Evolutionary conservation across 2,329 filamentous ascomycete genomes (phyloP), one percentile per base, ranked within the genome.

Genomic region (Beauveria medogensis): DNA sequence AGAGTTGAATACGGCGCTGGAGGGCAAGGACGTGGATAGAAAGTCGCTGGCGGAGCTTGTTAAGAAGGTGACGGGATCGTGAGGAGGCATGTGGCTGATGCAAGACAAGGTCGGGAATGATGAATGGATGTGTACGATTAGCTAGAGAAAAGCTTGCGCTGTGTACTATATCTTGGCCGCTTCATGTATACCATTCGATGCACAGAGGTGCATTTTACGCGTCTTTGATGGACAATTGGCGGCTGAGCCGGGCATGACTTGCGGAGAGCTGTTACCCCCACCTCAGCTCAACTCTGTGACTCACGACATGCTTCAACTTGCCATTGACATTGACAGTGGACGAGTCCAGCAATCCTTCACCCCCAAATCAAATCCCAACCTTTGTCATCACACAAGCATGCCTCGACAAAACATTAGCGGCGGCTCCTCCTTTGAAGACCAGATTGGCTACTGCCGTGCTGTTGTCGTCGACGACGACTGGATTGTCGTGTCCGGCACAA

Each of bases 21-120:
- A 85, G 62, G 87, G 83, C 41, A 86, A 86, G 73, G 79, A 82
- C 44, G 80, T 89, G 41, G 83, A 91, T 69, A 84, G 80, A 73
- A 80, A 78, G 57, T 78, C 82, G 65, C 74, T 92, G 53, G 81
- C 80, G 4, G 82, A 76, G 67, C 73, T 87, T 66, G 83, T 90
- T 55, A 87, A 87, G 74, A 76, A 84, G 69, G 61, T 22, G 9
- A 18, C 34, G 9, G 37, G 48, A n/a, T 22, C 52, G 37, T 55
- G 48, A 55, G 20, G 16, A n/a, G 53, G 71, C 57, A 66, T 61
- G 26, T 53, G 8, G 5, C 10, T 1, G 5, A 28, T 37, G 9
- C 18, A 16, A 28, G 10, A n/a, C 8, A 16, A 26, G 12, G 26
- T 20, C 5, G 3, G 51, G 28, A 20, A 16, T 37, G 20, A 12